Conservation (phyloP, 2,329 filamentous ascomycete genomes). For the Tolypocladium endophyticum region DNA sequence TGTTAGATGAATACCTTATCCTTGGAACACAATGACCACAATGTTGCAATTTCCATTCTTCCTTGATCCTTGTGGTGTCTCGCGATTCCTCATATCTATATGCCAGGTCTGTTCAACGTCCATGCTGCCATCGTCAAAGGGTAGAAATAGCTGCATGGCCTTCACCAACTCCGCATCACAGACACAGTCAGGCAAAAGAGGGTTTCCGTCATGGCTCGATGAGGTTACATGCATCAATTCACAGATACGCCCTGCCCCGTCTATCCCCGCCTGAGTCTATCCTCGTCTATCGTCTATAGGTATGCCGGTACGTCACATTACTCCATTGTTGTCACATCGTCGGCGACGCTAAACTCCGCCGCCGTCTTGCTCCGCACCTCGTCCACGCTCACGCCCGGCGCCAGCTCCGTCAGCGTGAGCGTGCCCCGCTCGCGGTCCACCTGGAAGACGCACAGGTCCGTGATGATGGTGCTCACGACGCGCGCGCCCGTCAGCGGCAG, state of each 20-base stretch:
- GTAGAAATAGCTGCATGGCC: not conserved
- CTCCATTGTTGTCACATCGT: conserved; percentile 40
- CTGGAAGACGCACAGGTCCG: conserved; percentile 64
- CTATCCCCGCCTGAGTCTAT: not conserved
- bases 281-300: not conserved
- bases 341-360: conserved; percentile 53
- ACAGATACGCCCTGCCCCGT: too few relatives aligned
- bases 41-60: not conserved
- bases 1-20: not conserved
- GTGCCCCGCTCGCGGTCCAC: conserved; percentile 52
- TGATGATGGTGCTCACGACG: conserved; percentile 63
- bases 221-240: not conserved
- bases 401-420: conserved; percentile 59
- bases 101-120: too few relatives aligned
- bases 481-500: conserved; percentile 56
- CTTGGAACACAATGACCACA: not conserved
- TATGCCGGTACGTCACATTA: conserved; percentile 6
- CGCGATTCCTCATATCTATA: too few relatives aligned
- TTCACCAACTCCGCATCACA: not conserved
- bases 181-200: not conserved
- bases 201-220: not conserved
- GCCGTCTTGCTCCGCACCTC: conserved; percentile 61
- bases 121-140: not conserved
- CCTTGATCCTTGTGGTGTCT: not conserved
- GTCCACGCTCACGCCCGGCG: conserved; percentile 57